phyloP scores from a whole-genome alignment of 768 basidiomycete species.

The Tephrocybe sp. region DNA sequence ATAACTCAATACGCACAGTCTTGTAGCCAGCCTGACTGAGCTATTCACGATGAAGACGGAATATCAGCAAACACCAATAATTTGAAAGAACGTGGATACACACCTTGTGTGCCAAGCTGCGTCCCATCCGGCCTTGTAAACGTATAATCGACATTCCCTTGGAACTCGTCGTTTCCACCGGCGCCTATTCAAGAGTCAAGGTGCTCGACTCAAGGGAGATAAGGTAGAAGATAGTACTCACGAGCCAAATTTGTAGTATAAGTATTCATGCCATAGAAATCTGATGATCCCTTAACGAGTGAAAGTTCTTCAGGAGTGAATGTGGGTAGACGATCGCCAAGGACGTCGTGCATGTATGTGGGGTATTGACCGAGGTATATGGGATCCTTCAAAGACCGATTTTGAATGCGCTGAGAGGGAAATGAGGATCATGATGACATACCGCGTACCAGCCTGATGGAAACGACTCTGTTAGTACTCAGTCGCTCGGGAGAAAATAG shows the following conservation, averaged over 20 bases:
- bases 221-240: conserved; percentile 26
- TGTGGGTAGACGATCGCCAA: conserved; percentile 53
- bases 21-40: conserved; percentile 3
- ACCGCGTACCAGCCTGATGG: conserved; percentile 56
- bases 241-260: conserved; percentile 65
- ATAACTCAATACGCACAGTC: background rate
- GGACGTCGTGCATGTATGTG: conserved; percentile 48
- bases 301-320: conserved; percentile 54
- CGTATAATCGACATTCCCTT: conserved; percentile 56
- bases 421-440: conserved; percentile 20
- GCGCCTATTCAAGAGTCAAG: conserved; percentile 35
- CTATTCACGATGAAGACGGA: background rate
- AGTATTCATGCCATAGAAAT: conserved; percentile 72
- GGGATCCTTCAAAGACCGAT: conserved; percentile 41
- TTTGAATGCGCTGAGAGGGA: background rate
- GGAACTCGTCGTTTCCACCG: conserved; percentile 62
- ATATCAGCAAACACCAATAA: no score
- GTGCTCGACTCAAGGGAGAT: background rate
- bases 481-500: conserved; percentile 13
- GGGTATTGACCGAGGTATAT: conserved; percentile 75
- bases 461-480: background rate
- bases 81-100: no score
- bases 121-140: conserved; percentile 65
- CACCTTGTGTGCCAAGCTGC: conserved; percentile 62
- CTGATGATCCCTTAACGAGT: conserved; percentile 60